A percentile compares a stretch with the other conserved stretches of the same genome.
Evolutionary conservation across 2,329 filamentous ascomycete species (phyloP).

Genomic region (Rutstroemia sp.): DNA sequence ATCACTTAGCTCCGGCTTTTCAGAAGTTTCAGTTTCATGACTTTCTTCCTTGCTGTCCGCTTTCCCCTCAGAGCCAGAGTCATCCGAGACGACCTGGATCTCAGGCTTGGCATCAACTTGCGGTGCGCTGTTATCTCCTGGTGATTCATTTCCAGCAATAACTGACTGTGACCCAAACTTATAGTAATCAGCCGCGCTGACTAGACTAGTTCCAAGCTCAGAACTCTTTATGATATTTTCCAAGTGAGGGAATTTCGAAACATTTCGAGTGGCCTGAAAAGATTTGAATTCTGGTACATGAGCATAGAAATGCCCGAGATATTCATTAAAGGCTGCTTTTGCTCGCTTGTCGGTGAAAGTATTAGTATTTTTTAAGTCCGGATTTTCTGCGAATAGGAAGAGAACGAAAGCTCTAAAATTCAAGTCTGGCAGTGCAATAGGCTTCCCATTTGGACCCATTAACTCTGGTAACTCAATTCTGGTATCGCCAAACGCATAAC

Average conservation of each 20-base stretch:
- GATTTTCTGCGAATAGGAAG: constrained; percentile 7
- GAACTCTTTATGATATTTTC: no score
- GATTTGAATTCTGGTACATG: background rate
- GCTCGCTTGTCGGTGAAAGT: constrained; percentile 1
- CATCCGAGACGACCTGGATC: background rate
- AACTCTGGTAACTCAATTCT: background rate
- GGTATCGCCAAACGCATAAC: background rate
- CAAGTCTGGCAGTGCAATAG: constrained; percentile 9
- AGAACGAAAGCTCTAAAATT: constrained; percentile 2
- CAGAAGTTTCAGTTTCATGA: no score
- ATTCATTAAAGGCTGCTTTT: constrained; percentile 8
- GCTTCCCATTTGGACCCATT: background rate
- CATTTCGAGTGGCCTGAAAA: background rate
- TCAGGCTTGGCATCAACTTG: background rate
- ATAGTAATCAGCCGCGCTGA: background rate
- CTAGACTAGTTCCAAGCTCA: background rate
- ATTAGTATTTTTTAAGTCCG: background rate
- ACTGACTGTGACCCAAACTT: background rate
- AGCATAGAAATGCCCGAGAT: constrained; percentile 3
- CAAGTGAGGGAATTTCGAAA: background rate
- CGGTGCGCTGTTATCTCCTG: background rate
- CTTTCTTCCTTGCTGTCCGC: no score
- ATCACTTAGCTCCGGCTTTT: background rate
- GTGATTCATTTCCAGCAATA: no score
- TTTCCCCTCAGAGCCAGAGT: background rate